These are phyloP conservation scores for Mortierella sp. DNA, from an alignment of 371 early-diverging fungal species.

Conservation along the genomic window DNA sequence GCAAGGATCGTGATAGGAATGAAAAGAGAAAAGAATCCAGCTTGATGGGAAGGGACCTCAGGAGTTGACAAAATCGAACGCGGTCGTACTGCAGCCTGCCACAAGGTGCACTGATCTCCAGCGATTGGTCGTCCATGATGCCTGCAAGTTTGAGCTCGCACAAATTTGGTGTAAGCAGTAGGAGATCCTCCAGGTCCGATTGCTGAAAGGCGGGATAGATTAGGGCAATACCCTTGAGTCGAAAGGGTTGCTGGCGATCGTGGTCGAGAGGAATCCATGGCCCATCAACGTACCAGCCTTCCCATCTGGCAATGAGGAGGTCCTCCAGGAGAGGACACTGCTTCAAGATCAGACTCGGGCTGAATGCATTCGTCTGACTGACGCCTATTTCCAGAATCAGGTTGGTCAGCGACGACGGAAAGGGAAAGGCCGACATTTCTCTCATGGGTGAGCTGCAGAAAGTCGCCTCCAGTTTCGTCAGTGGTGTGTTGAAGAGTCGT, in stretches of 20 bases:
- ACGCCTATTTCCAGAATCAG: slow-evolving; percentile 1
- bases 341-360: neutral
- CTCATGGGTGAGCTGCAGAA: neutral
- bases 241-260: neutral
- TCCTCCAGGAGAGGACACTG: neutral
- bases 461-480: neutral
- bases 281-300: neutral
- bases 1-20: neutral
- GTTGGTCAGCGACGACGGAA: neutral
- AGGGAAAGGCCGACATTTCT: neutral
- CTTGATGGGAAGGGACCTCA: neutral
- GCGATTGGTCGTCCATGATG: neutral
- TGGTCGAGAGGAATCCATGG: slow-evolving; percentile 3
- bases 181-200: neutral
- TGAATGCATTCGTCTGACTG: neutral
- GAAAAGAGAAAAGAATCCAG: slow-evolving; percentile 2
- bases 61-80: neutral
- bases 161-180: neutral
- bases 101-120: neutral
- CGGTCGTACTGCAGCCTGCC: neutral
- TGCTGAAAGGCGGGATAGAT: neutral
- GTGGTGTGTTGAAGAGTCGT: neutral
- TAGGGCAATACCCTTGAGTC: neutral
- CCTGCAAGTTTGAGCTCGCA: neutral
- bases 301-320: slow-evolving; percentile 3